Evolutionary conservation across 768 basidiomycete species (phyloP).

Genomic region (Serendipita sp.): DNA sequence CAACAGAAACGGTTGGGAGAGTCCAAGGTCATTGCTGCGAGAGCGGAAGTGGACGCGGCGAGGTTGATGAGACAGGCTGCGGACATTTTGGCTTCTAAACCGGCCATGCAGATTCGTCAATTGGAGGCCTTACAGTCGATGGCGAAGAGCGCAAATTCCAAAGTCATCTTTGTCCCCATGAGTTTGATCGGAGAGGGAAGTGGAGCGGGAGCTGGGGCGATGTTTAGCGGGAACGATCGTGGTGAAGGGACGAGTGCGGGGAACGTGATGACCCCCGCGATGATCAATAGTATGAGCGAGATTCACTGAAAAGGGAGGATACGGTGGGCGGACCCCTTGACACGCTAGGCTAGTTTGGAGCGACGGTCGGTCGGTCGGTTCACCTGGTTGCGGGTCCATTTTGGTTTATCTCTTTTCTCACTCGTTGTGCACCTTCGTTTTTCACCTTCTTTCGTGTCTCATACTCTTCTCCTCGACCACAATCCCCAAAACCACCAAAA

Average conservation of each 20-base stretch:
- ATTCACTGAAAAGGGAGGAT: background rate
- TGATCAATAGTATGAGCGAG: background rate
- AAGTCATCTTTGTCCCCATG: conserved; percentile 92
- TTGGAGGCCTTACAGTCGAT: conserved; percentile 91
- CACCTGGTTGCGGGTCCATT: too few relatives aligned
- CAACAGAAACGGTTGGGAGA: conserved; percentile 97
- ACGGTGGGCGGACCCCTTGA: background rate
- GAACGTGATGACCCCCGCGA: background rate
- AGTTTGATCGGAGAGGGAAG: conserved; percentile 7
- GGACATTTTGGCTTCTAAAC: conserved; percentile 83
- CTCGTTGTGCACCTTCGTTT: too few relatives aligned
- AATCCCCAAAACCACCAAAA: too few relatives aligned
- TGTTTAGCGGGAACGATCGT: conserved; percentile 5
- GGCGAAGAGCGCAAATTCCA: conserved; percentile 76
- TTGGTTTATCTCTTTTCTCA: too few relatives aligned
- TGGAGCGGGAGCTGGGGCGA: background rate
- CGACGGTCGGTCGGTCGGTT: background rate
- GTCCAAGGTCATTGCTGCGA: conserved; percentile 87
- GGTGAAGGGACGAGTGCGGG: background rate
- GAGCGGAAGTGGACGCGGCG: conserved; percentile 89
- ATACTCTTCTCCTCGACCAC: too few relatives aligned
- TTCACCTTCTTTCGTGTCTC: too few relatives aligned
- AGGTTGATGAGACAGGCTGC: conserved; percentile 94
- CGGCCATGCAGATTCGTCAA: conserved; percentile 96
- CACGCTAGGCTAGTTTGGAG: background rate